These are phyloP conservation scores for Tylopilus orsonianus DNA, from an alignment of 1,284 basidiomycete genomes.

Conservation along the genomic window DNA sequence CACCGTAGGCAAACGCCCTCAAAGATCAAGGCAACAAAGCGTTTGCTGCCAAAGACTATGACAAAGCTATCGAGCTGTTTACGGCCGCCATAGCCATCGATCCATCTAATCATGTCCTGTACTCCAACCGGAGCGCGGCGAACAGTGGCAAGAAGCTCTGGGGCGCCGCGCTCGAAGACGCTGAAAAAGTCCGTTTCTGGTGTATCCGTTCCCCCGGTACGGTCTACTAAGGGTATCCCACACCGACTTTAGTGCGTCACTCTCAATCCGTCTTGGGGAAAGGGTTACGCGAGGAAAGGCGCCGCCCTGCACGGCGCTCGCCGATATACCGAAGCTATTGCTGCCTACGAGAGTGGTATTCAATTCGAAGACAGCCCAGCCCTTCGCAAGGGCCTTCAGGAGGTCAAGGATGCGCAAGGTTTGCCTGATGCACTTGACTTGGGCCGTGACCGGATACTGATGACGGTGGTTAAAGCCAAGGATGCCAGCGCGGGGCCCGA, in stretches of 20 bases:
- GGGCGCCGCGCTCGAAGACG: constrained; percentile 80
- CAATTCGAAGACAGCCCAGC: constrained; percentile 80
- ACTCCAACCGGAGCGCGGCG: constrained; percentile 91
- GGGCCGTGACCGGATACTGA: constrained; percentile 5
- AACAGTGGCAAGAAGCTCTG: constrained; percentile 84
- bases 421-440: constrained; percentile 15
- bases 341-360: constrained; percentile 78
- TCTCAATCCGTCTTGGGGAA: constrained; percentile 83
- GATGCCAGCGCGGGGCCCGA: constrained; percentile 44
- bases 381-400: constrained; percentile 84
- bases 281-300: constrained; percentile 92
- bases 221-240: constrained; percentile 7
- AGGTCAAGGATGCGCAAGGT: constrained; percentile 82
- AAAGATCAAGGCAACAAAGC: constrained; percentile 97
- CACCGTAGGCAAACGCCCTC: constrained; percentile 53
- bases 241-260: constrained; percentile 61
- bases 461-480: constrained; percentile 34
- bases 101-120: constrained; percentile 84
- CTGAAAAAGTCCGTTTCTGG: constrained; percentile 73
- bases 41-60: constrained; percentile 91
- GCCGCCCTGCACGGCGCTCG: constrained; percentile 89
- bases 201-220: constrained; percentile 2
- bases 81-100: constrained; percentile 86
- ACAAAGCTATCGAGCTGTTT: constrained; percentile 86
- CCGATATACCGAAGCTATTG: constrained; percentile 81